phyloP scores from a whole-genome alignment of 129 eudicot species.

The Lactuca sativa region DNA sequence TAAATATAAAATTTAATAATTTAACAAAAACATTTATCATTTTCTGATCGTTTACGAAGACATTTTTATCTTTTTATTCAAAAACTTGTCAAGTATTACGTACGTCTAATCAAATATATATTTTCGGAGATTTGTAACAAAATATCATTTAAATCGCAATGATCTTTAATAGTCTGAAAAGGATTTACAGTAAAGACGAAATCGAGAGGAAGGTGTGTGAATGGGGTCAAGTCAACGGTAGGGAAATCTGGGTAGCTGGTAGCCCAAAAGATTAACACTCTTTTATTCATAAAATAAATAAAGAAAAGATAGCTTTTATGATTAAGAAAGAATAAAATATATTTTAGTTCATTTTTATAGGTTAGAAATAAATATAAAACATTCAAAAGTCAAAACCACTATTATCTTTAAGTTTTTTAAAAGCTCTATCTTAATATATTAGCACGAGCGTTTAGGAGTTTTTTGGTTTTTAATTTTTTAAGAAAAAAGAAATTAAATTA shows the following conservation, averaged over 20 bases:
- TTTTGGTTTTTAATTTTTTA: no score
- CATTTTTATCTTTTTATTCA: no score
- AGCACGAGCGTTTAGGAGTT: no score
- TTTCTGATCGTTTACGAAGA: neutral
- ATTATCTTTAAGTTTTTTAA: no score
- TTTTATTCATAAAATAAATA: neutral
- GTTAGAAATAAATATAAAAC: no score
- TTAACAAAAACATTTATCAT: neutral
- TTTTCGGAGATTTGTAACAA: neutral
- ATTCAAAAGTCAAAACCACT: no score
- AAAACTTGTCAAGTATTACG: neutral
- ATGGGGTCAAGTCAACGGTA: slow-evolving; percentile 18
- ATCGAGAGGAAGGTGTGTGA: neutral
- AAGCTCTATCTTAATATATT: no score
- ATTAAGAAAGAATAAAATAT: no score
- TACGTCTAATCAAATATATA: neutral
- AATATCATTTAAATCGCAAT: neutral
- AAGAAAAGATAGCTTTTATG: no score
- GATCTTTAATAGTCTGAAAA: neutral
- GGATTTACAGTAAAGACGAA: slow-evolving; percentile 9
- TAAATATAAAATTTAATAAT: no score
- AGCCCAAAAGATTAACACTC: slow-evolving; percentile 3
- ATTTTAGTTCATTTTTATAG: no score
- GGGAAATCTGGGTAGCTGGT: slow-evolving; percentile 7
- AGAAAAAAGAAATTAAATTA: no score